A percentile compares a stretch with the other conserved stretches of the same genome.
Conservation (phyloP, 2,329 filamentous ascomycete genomes). For the Diaporthe sp. region DNA sequence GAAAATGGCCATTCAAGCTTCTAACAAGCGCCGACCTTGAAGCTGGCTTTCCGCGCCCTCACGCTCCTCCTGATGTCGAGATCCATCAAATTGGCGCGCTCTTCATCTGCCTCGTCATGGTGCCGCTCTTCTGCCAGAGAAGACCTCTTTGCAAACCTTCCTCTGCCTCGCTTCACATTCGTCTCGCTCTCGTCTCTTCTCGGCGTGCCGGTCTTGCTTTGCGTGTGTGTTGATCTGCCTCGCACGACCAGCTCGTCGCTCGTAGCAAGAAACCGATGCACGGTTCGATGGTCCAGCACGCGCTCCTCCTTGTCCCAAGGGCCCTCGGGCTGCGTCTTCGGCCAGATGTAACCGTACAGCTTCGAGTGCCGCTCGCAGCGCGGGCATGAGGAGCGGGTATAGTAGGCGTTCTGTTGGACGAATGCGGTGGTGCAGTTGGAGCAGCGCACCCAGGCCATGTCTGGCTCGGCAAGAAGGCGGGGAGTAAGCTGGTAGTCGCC, state of each 20-base stretch:
- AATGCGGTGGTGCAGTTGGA: constrained; percentile 86
- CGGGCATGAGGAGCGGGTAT: constrained; percentile 87
- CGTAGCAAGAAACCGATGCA: constrained; percentile 85
- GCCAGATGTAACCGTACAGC: constrained; percentile 95
- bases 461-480: constrained; percentile 79
- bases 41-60: constrained; percentile 35
- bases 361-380: constrained; percentile 96
- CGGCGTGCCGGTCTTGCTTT: constrained; percentile 29
- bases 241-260: constrained; percentile 74
- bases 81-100: background rate
- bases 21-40: constrained; percentile 23
- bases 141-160: background rate
- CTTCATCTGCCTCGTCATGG: background rate
- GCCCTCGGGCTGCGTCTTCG: constrained; percentile 89
- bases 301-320: constrained; percentile 78
- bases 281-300: constrained; percentile 85
- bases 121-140: constrained; percentile 1
- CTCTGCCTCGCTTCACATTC: constrained; percentile 16
- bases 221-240: constrained; percentile 50
- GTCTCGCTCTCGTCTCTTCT: constrained; percentile 19
- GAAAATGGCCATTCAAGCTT: background rate
- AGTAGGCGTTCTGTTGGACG: constrained; percentile 89
- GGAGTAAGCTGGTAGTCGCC: constrained; percentile 89
- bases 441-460: constrained; percentile 90
- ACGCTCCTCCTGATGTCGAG: constrained; percentile 37